These are phyloP conservation scores for Boletus vermiculosoides DNA, from an alignment of 768 basidiomycete genomes.

Conservation along the genomic window DNA sequence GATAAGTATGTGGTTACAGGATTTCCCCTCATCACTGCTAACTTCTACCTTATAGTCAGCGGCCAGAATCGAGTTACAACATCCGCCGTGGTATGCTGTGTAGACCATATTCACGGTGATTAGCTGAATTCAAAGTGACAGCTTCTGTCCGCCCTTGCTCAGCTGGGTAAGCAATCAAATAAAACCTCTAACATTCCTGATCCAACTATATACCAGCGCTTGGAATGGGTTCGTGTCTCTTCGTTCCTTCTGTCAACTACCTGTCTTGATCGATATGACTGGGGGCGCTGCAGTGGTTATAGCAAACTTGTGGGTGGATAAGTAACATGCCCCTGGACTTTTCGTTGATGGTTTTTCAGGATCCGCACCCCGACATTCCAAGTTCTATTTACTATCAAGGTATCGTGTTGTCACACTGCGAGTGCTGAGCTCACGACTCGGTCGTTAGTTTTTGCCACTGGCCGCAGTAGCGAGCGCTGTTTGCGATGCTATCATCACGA, in stretches of 20 bases:
- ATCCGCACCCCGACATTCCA: slow-evolving; percentile 7
- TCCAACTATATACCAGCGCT: neutral
- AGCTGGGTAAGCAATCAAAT: slow-evolving; percentile 10
- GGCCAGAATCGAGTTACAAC: neutral
- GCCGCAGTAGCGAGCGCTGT: slow-evolving; percentile 15
- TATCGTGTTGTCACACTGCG: neutral
- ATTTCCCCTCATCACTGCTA: neutral
- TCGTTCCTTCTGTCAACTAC: neutral
- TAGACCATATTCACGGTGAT: neutral
- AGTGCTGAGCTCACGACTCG: neutral
- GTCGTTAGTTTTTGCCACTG: slow-evolving; percentile 7
- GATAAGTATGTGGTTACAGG: neutral
- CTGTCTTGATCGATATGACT: neutral
- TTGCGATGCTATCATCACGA: slow-evolving; percentile 23
- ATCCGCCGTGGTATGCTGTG: neutral
- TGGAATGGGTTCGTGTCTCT: neutral
- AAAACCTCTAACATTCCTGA: neutral
- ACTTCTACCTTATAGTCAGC: neutral
- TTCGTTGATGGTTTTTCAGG: neutral
- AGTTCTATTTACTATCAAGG: slow-evolving; percentile 5
- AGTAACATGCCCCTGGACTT: neutral
- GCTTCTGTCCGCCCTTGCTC: slow-evolving; percentile 8
- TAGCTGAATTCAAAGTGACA: slow-evolving; percentile 1
- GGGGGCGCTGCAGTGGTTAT: neutral
- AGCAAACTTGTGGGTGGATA: neutral